Evolutionary conservation across 192 early-diverging fungal genomes (phyloP).

Genomic region (Coemansia sp.): DNA sequence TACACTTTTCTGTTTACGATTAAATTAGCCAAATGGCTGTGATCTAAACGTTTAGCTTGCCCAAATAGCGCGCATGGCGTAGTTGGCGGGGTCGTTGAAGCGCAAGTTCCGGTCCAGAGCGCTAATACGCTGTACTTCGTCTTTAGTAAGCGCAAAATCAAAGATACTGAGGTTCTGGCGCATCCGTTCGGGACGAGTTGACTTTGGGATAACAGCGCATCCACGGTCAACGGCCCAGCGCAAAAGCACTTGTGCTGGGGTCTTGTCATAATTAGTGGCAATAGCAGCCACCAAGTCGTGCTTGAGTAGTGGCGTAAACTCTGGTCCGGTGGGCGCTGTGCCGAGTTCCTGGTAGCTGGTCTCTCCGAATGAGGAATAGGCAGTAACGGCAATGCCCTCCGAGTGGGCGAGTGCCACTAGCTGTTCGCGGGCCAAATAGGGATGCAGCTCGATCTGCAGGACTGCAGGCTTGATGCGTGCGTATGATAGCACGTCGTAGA

Average conservation of each 20-base stretch:
- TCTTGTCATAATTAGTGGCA: constrained; percentile 60
- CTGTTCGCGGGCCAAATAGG: constrained; percentile 58
- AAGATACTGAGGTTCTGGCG: constrained; percentile 36
- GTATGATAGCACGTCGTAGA: constrained; percentile 57
- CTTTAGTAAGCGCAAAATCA: constrained; percentile 18
- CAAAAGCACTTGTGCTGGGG: constrained; percentile 69
- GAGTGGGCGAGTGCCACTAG: constrained; percentile 65
- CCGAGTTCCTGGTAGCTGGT: constrained; percentile 21
- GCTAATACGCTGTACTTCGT: constrained; percentile 24
- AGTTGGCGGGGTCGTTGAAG: constrained; percentile 30
- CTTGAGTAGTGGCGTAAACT: constrained; percentile 17
- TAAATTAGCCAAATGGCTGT: neutral
- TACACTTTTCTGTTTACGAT: neutral
- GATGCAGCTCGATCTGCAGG: constrained; percentile 84
- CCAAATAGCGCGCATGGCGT: constrained; percentile 23
- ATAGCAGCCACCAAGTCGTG: constrained; percentile 56
- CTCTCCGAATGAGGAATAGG: constrained; percentile 81
- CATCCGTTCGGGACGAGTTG: constrained; percentile 61
- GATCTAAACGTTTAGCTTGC: constrained; percentile 11
- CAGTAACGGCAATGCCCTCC: constrained; percentile 71
- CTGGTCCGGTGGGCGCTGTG: constrained; percentile 1
- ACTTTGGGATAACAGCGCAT: constrained; percentile 75
- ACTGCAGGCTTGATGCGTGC: constrained; percentile 64
- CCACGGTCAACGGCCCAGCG: constrained; percentile 73
- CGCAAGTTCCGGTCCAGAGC: constrained; percentile 22